phyloP scores from a whole-genome alignment of 495 filamentous ascomycete genomes.

The Aspergillus carlsbadensis region DNA sequence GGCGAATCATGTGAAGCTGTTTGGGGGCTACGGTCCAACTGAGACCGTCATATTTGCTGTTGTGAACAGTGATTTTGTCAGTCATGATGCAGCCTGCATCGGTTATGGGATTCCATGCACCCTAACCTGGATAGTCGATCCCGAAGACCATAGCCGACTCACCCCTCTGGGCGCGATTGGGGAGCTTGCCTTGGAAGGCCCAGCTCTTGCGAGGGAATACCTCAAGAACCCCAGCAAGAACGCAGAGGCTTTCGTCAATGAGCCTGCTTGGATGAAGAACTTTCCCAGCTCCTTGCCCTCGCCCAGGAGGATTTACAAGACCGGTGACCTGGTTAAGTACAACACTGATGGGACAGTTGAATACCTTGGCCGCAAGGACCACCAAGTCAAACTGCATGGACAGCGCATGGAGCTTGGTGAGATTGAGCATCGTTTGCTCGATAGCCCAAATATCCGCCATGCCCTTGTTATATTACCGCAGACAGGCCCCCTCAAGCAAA shows the following conservation, averaged over 20 bases:
- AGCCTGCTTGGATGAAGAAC: slow-evolving; percentile 34
- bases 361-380: slow-evolving; percentile 61
- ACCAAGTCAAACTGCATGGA: slow-evolving; percentile 67
- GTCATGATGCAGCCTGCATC: slow-evolving; percentile 44
- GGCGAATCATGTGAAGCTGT: slow-evolving; percentile 46
- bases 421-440: slow-evolving; percentile 42
- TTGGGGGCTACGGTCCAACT: slow-evolving; percentile 62
- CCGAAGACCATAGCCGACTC: slow-evolving; percentile 46
- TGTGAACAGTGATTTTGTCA: slow-evolving; percentile 32
- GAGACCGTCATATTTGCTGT: slow-evolving; percentile 47
- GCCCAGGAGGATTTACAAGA: slow-evolving; percentile 43
- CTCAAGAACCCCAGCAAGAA: slow-evolving; percentile 54
- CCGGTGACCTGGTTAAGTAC: slow-evolving; percentile 54
- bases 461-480: slow-evolving; percentile 48
- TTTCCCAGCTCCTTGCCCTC: slow-evolving; percentile 22
- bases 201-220: slow-evolving; percentile 51
- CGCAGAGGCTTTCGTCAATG: slow-evolving; percentile 42
- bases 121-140: slow-evolving; percentile 56
- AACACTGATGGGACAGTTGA: slow-evolving; percentile 51
- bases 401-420: slow-evolving; percentile 65
- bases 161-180: slow-evolving; percentile 53
- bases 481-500: slow-evolving; percentile 35
- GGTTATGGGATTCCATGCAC: slow-evolving; percentile 46
- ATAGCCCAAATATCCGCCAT: slow-evolving; percentile 37
- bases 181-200: slow-evolving; percentile 52